Evolutionary conservation across 1,284 basidiomycete genomes (phyloP), one percentile per base, ranked within the genome.

Genomic region (Pseudozyma hubeiensis): DNA sequence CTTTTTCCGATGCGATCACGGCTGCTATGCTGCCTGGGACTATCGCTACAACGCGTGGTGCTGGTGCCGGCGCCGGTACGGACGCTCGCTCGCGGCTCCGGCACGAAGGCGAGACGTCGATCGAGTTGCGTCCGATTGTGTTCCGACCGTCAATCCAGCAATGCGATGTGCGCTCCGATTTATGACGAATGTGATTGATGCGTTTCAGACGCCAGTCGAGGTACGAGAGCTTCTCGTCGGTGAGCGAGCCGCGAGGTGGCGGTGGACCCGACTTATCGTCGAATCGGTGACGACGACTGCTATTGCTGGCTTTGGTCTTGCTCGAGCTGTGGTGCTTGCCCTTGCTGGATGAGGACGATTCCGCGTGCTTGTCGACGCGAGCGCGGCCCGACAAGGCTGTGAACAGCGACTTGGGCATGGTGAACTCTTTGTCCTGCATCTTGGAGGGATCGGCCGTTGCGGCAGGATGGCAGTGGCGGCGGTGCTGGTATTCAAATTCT

Each of bases 171-270:
- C 50, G 34, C 45, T 71, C 72, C 33, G 64, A 75, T 40, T 54
- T 52, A 14, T 49, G 53, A 30, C 72, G 63, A 3, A 63, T 48
- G 6, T 56, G 31, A 40, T 67, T 70, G 61, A 75, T 75, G n/a
- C 68, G 64, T 49, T 64, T 57, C 35, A 75, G 54, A 24, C 72
- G 64, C 72, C 72, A 75, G 40, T 75, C 72, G 51, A 75, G 72
- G 58, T 75, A 75, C 14, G 64, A 51, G 19, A 75, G 72, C 67
- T 75, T 75, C 4, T 75, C 72, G 43, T 14, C 16, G 13, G 66
- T 75, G 40, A 75, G 57, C 24, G 72, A 67, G 24, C 72, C 72
- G 24, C 67, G 59, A 24, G 72, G 72, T 30, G 72, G 64, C 10
- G 67, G 52, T 7, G 67, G 67, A 1, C 72, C 72, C 2, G 64